Conservation (phyloP, 768 basidiomycete species). For the Phylloporus scabripes region DNA sequence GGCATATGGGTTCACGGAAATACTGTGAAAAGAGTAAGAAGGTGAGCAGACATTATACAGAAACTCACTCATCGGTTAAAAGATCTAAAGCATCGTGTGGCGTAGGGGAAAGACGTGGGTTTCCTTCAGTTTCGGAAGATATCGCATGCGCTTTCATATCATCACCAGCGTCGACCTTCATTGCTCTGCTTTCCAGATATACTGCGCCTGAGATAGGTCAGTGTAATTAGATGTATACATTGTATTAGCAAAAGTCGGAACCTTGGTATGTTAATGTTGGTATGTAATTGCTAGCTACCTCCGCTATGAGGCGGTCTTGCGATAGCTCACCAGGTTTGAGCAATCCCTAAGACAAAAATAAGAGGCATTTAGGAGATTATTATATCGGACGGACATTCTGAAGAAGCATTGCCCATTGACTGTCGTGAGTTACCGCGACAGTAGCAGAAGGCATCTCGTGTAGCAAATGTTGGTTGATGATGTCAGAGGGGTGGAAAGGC, state of each 20-base stretch:
- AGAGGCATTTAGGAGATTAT: neutral
- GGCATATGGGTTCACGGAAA: neutral
- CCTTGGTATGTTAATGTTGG: neutral
- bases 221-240: neutral
- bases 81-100: neutral
- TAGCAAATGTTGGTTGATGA: constrained; percentile 8
- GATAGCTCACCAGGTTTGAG: neutral
- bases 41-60: neutral
- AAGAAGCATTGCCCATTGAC: constrained; percentile 2
- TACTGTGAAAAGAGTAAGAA: neutral
- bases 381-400: neutral
- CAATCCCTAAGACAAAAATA: neutral
- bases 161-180: neutral
- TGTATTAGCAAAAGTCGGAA: neutral
- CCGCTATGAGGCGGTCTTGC: neutral
- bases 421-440: constrained; percentile 3
- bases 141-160: neutral
- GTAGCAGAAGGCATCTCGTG: constrained; percentile 1
- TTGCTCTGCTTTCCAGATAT: neutral
- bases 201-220: neutral
- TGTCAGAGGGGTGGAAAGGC: constrained; percentile 13
- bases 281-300: neutral
- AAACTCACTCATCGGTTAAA: neutral
- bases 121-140: neutral
- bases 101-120: neutral